Conservation (phyloP, 306 rosid genomes). For the Crataegus laevigata region DNA sequence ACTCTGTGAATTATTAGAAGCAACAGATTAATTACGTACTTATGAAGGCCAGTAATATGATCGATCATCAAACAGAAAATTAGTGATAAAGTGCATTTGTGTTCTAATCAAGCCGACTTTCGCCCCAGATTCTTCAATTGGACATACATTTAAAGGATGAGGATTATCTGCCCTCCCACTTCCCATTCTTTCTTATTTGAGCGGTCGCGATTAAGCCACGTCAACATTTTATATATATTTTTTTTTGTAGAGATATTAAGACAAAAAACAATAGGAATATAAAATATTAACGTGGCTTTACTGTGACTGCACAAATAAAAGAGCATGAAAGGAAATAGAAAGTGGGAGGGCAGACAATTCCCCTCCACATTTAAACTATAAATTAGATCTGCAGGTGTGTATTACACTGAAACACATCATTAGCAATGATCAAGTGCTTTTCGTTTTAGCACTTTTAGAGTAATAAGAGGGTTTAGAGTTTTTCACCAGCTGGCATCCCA, state of each 20-base stretch:
- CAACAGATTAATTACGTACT: neutral
- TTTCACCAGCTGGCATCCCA: neutral
- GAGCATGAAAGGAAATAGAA: too few relatives aligned
- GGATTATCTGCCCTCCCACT: too few relatives aligned
- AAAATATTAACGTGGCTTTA: too few relatives aligned
- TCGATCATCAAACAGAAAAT: neutral
- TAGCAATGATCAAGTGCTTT: neutral
- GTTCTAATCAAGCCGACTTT: neutral
- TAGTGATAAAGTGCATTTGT: neutral
- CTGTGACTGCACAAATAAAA: too few relatives aligned
- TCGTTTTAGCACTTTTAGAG: neutral
- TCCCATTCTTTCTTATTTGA: too few relatives aligned
- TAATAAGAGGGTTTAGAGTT: neutral
- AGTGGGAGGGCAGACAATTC: too few relatives aligned
- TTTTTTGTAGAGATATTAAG: too few relatives aligned
- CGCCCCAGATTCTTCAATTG: neutral
- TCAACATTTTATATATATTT: too few relatives aligned
- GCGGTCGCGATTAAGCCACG: too few relatives aligned
- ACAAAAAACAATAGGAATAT: too few relatives aligned
- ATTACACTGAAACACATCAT: slow-evolving; percentile 8
- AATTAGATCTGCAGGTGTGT: neutral
- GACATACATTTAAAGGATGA: neutral
- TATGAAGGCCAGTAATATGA: neutral
- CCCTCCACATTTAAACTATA: too few relatives aligned
- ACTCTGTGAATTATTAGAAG: neutral